Evolutionary conservation across 2,329 filamentous ascomycete species (phyloP), one percentile per base, ranked within the genome.

Genomic region (Ceratocystis cubensis): DNA sequence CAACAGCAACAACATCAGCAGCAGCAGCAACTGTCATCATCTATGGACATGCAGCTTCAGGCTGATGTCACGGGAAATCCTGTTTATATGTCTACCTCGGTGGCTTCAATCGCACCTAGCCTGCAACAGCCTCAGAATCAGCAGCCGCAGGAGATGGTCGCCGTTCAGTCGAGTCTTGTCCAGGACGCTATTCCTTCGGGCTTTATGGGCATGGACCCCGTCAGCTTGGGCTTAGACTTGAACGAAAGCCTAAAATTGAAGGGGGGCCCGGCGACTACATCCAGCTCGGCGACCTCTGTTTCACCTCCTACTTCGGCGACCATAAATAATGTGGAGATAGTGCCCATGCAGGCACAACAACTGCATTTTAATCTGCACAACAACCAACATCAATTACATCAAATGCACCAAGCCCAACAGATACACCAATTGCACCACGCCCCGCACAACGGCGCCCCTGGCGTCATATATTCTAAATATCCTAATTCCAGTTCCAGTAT

Each of bases 31-130:
- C 25, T 65, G 50, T 30, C 63, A 13, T 8, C 10, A 28, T n/a
- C 63, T 28, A 67, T 67, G 37, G 46, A 33, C 3, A 63, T 62
- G 45, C 66, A 63, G 41, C 30, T 65, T n/a, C 63, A 67, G 50
- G 46, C 56, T 33, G 63, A 67, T 56, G 30, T 59, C n/a, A 62
- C 63, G 48, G 66, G 63, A 10, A 67, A 65, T 45, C 30, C 66
- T 28, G 41, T 65, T 22, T 48, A 65, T 63, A 50, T 67, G 53
- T 59, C 63, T 10, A n/a, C 57, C 17, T 15, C 37, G 37, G 10
- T 46, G 22, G 2, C 20, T 22, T 53, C 20, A 53, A 22, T 25
- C 22, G 10, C 10, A 10, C 20, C 48, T 46, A 10, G 41, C 61
- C 30, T 17, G 22, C 25, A n/a, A 15, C 22, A 25, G 15, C 37